These are phyloP conservation scores for Zangia roseola DNA, from an alignment of 768 basidiomycete species.

Conservation along the genomic window DNA sequence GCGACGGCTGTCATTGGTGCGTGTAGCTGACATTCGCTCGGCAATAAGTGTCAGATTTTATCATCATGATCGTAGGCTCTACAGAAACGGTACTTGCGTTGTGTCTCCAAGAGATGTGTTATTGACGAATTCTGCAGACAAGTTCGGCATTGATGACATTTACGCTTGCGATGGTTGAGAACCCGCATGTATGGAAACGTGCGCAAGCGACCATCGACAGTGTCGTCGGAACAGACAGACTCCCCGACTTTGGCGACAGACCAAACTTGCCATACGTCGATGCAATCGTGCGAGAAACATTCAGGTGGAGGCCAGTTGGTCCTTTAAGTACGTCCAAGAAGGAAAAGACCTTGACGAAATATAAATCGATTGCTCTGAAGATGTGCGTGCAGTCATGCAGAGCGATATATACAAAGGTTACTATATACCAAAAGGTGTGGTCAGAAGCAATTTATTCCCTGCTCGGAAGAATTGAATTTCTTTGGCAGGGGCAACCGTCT, in stretches of 20 bases:
- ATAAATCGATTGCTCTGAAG: conserved; percentile 3
- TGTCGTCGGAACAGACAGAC: conserved; percentile 4
- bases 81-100: not conserved
- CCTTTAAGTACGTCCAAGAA: conserved; percentile 3
- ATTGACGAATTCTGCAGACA: not conserved
- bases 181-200: conserved; percentile 8
- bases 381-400: conserved; percentile 24
- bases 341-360: not conserved
- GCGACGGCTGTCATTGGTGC: conserved; percentile 12
- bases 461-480: not conserved
- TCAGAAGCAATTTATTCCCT: not conserved
- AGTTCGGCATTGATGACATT: not conserved
- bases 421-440: conserved; percentile 48
- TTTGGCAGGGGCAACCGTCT: not conserved
- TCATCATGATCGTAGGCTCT: not conserved
- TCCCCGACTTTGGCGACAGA: conserved; percentile 9
- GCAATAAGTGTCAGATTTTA: no score
- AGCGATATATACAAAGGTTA: conserved; percentile 45
- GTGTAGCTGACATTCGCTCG: not conserved
- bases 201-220: conserved; percentile 12
- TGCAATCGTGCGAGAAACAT: conserved; percentile 10
- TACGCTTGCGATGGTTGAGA: conserved; percentile 15
- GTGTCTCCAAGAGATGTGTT: not conserved
- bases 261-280: conserved; percentile 10
- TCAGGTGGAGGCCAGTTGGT: conserved; percentile 11